A percentile compares a stretch with the other conserved stretches of the same genome.
Conservation (phyloP, 768 basidiomycete species). For the Holtermanniella nyarrowii region DNA sequence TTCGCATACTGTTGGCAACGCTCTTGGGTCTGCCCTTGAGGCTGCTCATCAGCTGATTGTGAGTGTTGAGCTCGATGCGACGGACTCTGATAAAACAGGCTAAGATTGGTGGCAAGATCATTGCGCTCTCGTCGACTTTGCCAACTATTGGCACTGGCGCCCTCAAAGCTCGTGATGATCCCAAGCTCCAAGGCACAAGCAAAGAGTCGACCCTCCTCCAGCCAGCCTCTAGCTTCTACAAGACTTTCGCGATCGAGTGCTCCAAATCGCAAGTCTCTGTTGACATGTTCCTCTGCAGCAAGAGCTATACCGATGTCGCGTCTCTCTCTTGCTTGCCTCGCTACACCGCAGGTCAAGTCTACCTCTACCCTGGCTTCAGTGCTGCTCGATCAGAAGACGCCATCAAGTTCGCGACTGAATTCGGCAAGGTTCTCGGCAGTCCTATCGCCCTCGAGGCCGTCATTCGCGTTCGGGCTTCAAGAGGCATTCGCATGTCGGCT, state of each 20-base stretch:
- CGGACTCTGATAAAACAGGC: conserved; percentile 46
- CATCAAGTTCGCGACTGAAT: conserved; percentile 95
- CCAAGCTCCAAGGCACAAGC: conserved; percentile 85
- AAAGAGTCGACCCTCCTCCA: conserved; percentile 93
- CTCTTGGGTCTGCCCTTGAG: conserved; percentile 86
- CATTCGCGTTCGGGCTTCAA: conserved; percentile 94
- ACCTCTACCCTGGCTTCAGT: conserved; percentile 97
- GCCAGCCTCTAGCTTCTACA: conserved; percentile 91
- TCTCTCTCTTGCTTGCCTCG: conserved; percentile 79
- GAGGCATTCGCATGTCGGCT: conserved; percentile 87
- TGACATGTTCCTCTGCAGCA: conserved; percentile 97
- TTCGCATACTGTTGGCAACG: conserved; percentile 84
- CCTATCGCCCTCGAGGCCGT: conserved; percentile 95
- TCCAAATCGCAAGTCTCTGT: conserved; percentile 93
- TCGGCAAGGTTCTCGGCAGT: conserved; percentile 82
- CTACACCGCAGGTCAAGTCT: conserved; percentile 96
- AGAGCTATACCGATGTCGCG: conserved; percentile 88
- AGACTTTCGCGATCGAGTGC: conserved; percentile 97
- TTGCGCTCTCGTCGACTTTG: conserved; percentile 72
- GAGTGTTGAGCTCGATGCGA: conserved; percentile 15
- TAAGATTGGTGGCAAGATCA: conserved; percentile 87
- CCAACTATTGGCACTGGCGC: conserved; percentile 82
- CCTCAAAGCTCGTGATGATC: conserved; percentile 92
- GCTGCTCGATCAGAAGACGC: conserved; percentile 90
- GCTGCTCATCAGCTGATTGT: conserved; percentile 94